Evolutionary conservation across 2,329 filamentous ascomycete genomes (phyloP).

Genomic region (Microascus cirrosus): DNA sequence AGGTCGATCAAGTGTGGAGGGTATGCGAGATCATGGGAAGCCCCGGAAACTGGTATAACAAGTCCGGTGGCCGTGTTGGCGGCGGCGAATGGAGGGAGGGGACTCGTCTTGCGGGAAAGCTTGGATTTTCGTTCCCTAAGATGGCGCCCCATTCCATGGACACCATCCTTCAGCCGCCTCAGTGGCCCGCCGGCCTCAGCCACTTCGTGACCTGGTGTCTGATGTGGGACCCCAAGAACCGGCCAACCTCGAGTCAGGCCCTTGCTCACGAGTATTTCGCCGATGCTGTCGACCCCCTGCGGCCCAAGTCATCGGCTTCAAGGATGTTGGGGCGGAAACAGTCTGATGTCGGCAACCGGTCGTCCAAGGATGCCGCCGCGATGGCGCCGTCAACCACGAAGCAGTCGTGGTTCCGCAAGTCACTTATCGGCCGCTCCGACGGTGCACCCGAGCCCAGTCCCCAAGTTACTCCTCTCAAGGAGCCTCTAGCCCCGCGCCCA

Average conservation of each 20-base stretch:
- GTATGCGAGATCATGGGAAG: constrained; percentile 99
- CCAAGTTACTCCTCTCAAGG: neutral
- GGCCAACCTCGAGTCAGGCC: constrained; percentile 89
- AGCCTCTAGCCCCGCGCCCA: constrained; percentile 25
- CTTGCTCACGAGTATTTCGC: constrained; percentile 88
- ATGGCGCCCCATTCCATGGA: constrained; percentile 98
- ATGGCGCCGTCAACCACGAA: constrained; percentile 42
- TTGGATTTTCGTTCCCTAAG: constrained; percentile 97
- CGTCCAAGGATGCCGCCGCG: constrained; percentile 44
- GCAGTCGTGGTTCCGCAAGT: constrained; percentile 95
- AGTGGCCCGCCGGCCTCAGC: constrained; percentile 81
- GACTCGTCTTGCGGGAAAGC: constrained; percentile 81
- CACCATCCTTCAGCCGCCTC: constrained; percentile 77
- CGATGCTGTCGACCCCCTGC: constrained; percentile 82
- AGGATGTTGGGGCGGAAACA: constrained; percentile 81
- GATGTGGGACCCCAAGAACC: constrained; percentile 93
- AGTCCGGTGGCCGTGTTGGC: constrained; percentile 73
- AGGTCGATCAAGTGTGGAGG: constrained; percentile 98
- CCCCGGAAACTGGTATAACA: constrained; percentile 96
- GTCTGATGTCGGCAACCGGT: constrained; percentile 63
- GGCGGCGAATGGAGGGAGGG: constrained; percentile 98
- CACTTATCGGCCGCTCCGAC: constrained; percentile 72
- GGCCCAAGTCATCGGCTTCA: constrained; percentile 83
- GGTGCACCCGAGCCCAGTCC: constrained; percentile 23
- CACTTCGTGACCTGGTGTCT: constrained; percentile 97